Evolutionary conservation across 1,284 basidiomycete genomes (phyloP), one percentile per base, ranked within the genome.

Genomic region (Butyriboletus appendiculatus): DNA sequence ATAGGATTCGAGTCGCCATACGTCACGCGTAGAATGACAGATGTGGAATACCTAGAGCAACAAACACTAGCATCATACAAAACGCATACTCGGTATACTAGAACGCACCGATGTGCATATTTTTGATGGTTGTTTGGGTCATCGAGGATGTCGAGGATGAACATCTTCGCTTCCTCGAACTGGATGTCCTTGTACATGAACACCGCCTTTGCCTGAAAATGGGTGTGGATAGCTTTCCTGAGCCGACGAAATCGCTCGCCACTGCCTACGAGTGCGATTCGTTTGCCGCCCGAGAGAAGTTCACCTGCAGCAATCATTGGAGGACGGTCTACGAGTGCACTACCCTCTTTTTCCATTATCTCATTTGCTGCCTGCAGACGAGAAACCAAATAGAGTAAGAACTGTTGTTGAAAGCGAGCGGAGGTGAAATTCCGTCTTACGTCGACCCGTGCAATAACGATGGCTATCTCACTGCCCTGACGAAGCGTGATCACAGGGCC

Each of bases 11-110:
- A 70, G 51, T 81, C 84, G 5, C 86, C 86, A 60, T 90, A 90
- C 1, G 85, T 80, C 28, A 89, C 71, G 2, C 80, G 77, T 68
- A 90, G 76, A 3, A 88, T 82, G 2, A 88, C 76, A 2, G 81
- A 81, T 0, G 85, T 80, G 0, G 86, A 79, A 59, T 81, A 89
- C 41, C 85, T 87, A 16, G 24, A 45, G 11, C 3, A 38, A 15
- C 16, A 14, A 2, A 18, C 0, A 16, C 9, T 18, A 48, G 28
- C 8, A 5, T 28, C 33, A 30, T 3, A 4, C 12, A 44, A 26
- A n/a, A 15, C 1, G 7, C 9, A 7, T 12, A 6, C 3, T 8
- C 2, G 20, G 5, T 6, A n/a, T 8, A 11, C 12, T 5, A 16
- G 20, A 30, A 64, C 55, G 3, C 42, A 73, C 75, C 68, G 62